These are phyloP conservation scores for Kitagawia praeruptora DNA, from an alignment of 129 eudicot species.

Conservation along the genomic window DNA sequence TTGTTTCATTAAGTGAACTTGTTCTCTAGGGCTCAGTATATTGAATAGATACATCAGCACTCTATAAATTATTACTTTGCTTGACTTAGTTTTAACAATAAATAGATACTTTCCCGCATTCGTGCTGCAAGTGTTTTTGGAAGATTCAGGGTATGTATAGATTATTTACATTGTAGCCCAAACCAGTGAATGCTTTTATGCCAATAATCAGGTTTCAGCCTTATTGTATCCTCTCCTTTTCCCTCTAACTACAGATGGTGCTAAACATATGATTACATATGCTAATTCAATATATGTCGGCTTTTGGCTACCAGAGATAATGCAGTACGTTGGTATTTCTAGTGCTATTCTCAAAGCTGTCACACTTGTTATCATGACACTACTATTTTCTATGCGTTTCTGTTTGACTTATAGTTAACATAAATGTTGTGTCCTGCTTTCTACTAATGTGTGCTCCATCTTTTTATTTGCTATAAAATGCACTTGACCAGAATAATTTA, in stretches of 20 bases:
- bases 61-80: background rate
- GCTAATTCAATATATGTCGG: background rate
- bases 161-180: background rate
- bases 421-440: background rate
- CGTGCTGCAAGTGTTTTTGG: background rate
- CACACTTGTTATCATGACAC: background rate
- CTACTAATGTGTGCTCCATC: background rate
- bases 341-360: background rate
- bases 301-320: background rate
- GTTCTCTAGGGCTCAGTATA: background rate
- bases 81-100: background rate
- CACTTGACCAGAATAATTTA: background rate
- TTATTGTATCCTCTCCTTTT: background rate
- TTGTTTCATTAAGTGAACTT: background rate
- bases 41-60: background rate
- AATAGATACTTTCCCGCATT: background rate
- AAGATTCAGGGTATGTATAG: background rate
- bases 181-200: background rate
- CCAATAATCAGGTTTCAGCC: background rate
- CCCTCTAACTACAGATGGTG: background rate
- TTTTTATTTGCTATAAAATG: background rate
- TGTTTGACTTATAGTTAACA: background rate
- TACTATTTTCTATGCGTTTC: background rate
- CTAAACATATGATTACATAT: background rate
- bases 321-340: background rate